These are phyloP conservation scores for Plectranthus barbatus DNA, from an alignment of 257 asterid species.

Conservation along the genomic window DNA sequence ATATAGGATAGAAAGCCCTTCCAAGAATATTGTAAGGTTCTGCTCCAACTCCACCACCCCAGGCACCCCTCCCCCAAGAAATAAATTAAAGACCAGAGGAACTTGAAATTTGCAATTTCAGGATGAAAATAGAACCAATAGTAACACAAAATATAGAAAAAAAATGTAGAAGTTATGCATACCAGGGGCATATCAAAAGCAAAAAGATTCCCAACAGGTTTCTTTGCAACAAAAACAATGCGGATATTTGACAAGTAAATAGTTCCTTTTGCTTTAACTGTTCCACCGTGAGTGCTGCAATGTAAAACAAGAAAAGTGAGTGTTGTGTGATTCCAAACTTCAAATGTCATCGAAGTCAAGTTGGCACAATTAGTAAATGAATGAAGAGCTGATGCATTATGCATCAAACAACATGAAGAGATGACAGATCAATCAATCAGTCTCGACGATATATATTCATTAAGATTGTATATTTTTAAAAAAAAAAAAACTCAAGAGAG, in stretches of 20 bases:
- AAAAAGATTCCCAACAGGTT: slow-evolving; percentile 51
- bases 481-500: no score
- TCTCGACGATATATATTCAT: no score
- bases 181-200: slow-evolving; percentile 97
- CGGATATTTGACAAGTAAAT: slow-evolving; percentile 90
- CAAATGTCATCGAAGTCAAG: neutral
- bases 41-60: no score
- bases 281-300: slow-evolving; percentile 64
- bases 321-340: neutral
- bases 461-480: no score
- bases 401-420: no score
- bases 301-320: neutral
- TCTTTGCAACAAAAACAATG: slow-evolving; percentile 81
- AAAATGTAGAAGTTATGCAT: slow-evolving; percentile 20
- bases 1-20: neutral
- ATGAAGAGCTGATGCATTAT: no score
- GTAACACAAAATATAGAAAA: neutral
- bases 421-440: no score
- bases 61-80: no score
- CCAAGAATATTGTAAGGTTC: neutral
- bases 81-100: neutral
- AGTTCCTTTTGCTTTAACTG: slow-evolving; percentile 68
- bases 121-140: neutral
- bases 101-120: neutral
- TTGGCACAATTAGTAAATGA: no score